Evolutionary conservation across 176 grass and related monocot genomes (phyloP).

Genomic region (Hsuehochloa calcarea): DNA sequence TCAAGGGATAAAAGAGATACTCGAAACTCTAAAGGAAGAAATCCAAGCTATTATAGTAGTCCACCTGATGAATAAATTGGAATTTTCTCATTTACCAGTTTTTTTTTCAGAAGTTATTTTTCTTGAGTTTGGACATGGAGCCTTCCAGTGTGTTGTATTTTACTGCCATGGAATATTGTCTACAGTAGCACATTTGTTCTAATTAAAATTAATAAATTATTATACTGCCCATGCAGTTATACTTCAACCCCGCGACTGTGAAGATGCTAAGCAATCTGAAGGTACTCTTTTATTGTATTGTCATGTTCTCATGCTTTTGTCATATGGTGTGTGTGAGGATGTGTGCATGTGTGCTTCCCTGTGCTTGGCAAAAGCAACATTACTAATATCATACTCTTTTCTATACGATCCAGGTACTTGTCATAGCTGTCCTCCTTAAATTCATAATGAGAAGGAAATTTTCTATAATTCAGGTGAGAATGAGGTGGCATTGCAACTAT

Average conservation of each 20-base stretch:
- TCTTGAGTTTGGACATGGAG: neutral
- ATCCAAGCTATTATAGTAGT: neutral
- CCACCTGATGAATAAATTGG: neutral
- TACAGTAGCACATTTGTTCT: too few species aligned
- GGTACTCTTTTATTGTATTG: slow-evolving; percentile 47
- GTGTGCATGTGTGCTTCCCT: neutral
- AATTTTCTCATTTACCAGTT: neutral
- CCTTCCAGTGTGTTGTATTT: neutral
- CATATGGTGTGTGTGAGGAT: neutral
- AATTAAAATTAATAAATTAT: neutral
- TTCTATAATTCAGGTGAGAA: slow-evolving; percentile 88
- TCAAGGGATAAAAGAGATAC: too few species aligned
- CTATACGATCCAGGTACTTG: slow-evolving; percentile 55
- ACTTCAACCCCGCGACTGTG: slow-evolving; percentile 96
- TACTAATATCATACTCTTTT: slow-evolving; percentile 18
- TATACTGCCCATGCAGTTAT: slow-evolving; percentile 60
- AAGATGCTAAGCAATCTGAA: slow-evolving; percentile 99
- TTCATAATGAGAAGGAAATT: slow-evolving; percentile 85
- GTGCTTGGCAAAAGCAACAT: slow-evolving; percentile 14
- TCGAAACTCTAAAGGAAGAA: too few species aligned
- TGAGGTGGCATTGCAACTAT: neutral
- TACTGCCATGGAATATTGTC: neutral
- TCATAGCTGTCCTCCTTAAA: slow-evolving; percentile 96
- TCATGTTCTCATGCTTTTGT: slow-evolving; percentile 29
- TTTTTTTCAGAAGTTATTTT: neutral